Percentiles rank a stretch among this genome's conserved stretches.
These are phyloP conservation scores for Wickerhamomyces canadensis DNA, from an alignment of 805 yeast genomes.

Conservation along the genomic window DNA sequence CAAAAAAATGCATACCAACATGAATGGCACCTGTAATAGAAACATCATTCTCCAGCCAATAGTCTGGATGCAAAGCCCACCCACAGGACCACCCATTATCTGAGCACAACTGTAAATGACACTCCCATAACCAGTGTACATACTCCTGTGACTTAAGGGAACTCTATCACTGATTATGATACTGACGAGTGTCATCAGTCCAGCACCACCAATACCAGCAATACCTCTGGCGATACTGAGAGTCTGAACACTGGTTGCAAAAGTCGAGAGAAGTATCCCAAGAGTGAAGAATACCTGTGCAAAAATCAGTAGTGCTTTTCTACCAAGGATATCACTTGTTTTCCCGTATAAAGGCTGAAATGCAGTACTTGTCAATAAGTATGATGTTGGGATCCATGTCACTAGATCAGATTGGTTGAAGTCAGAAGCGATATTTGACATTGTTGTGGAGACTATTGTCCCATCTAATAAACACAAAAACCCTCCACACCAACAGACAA, in stretches of 20 bases:
- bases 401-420: constrained; percentile 45
- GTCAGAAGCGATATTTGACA: constrained; percentile 55
- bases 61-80: constrained; percentile 32
- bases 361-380: constrained; percentile 62
- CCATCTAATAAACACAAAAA: constrained; percentile 54
- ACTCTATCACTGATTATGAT: constrained; percentile 53
- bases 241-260: constrained; percentile 36
- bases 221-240: constrained; percentile 46
- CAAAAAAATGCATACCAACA: constrained; percentile 20
- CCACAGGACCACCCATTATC: constrained; percentile 39
- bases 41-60: constrained; percentile 44
- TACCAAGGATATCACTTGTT: constrained; percentile 58
- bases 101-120: constrained; percentile 34
- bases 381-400: constrained; percentile 71
- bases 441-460: constrained; percentile 54
- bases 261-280: constrained; percentile 38
- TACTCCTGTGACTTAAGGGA: constrained; percentile 46
- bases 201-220: constrained; percentile 58
- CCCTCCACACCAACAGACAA: constrained; percentile 38
- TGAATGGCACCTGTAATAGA: constrained; percentile 34
- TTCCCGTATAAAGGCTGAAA: constrained; percentile 74
- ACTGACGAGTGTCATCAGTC: constrained; percentile 43
- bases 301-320: constrained; percentile 38
- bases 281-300: constrained; percentile 40
- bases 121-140: constrained; percentile 46